Base-by-base conservation (phyloP, 495 filamentous ascomycete genomes). In the Pyronema domesticum region DNA sequence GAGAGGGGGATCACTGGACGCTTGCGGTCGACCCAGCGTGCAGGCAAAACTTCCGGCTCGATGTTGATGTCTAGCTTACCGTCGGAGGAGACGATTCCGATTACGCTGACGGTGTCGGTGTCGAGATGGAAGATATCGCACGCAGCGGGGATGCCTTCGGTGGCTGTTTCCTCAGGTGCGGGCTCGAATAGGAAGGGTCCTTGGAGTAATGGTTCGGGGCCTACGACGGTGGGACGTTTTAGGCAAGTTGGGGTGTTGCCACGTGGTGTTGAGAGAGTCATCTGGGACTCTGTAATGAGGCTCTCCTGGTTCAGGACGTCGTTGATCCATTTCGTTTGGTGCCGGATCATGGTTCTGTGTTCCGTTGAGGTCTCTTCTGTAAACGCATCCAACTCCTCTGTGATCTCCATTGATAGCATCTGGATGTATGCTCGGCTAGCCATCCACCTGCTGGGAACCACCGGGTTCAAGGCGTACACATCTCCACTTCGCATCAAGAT, bases 121-220 rank as follows among this genome's bases (percentile, higher is more conserved):
- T 59, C 59, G n/a, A 60, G 46, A 57, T 66, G 63, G 15, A 66
- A 65, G 33, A 66, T 65, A 44, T 66, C 63, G 40, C 63, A 66
- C 35, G 59, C 63, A 19, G 54, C 51, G 1, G 39, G 36, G 42
- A 55, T 54, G 8, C 60, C 57, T 11, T 63, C 59, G n/a, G 43
- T 54, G 13, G 47, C 33, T 11, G 59, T 55, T 45, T 66, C 63
- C 11, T 43, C 37, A 11, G 63, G 63, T n/a, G 55, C 57, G 4
- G 63, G 63, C 37, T 65, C 52, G 19, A 66, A 62, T 18, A 66
- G 49, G 47, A 66, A 66, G 0, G 63, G 63, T 0, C 63, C 63
- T 53, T 66, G 63, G 9, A 66, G 52, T 11, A 48, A 19, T 40
- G 63, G 63, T 7, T 17, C 55, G 8, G 59, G 45, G 4, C 55